Conservation (phyloP, 2,329 filamentous ascomycete genomes). For the Dissoconium aciculare region DNA sequence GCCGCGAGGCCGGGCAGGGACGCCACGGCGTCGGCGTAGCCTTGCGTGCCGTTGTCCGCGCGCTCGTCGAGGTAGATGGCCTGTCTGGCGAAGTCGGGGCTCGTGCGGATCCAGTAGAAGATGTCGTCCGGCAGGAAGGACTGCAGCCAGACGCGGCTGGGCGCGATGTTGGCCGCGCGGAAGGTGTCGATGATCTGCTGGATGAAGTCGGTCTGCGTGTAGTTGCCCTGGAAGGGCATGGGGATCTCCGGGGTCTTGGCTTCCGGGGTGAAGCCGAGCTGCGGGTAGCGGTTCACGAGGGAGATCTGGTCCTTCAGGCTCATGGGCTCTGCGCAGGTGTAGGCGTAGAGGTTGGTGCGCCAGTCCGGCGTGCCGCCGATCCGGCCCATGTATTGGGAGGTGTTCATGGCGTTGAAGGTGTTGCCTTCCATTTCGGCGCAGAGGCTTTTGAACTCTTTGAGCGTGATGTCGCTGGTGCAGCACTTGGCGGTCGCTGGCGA, state of each 20-base stretch:
- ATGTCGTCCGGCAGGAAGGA: conserved; percentile 42
- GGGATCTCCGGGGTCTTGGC: conserved; percentile 44
- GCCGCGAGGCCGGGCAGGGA: conserved; percentile 42
- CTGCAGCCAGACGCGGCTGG: conserved; percentile 45
- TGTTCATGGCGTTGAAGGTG: conserved; percentile 43
- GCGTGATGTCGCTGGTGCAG: conserved; percentile 57
- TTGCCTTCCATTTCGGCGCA: conserved; percentile 58
- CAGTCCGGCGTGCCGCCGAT: conserved; percentile 31
- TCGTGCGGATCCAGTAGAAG: conserved; percentile 50
- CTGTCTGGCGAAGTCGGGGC: conserved; percentile 46
- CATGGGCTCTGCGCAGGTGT: conserved; percentile 47
- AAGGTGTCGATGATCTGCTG: conserved; percentile 52
- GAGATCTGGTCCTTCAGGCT: conserved; percentile 48
- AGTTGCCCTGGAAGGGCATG: conserved; percentile 53
- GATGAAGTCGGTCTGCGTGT: conserved; percentile 50
- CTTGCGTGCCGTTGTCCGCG: conserved; percentile 36
- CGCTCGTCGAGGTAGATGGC: conserved; percentile 51
- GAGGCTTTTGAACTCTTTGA: conserved; percentile 50
- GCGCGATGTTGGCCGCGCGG: conserved; percentile 37
- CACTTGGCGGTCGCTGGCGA: conserved; percentile 46
- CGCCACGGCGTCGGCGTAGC: conserved; percentile 39
- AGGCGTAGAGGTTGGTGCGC: conserved; percentile 26
- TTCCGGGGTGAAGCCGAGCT: conserved; percentile 50
- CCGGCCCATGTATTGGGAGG: conserved; percentile 39
- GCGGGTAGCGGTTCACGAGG: conserved; percentile 39